A percentile compares a stretch with the other conserved stretches of the same genome.
Conservation (phyloP, 305 asterid genomes). For the Fraxinus latifolia region DNA sequence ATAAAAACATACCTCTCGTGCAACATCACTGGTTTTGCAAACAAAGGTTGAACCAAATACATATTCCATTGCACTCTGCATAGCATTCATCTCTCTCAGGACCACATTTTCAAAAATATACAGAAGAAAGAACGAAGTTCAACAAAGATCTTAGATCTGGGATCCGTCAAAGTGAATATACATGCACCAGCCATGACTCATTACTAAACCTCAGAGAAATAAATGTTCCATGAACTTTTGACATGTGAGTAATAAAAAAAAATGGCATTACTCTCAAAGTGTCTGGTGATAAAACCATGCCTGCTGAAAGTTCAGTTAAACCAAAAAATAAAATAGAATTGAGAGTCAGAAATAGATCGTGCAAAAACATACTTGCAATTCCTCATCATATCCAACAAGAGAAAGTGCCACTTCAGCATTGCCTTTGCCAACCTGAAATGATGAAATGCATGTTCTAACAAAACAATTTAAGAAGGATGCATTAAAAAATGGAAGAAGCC, state of each 20-base stretch:
- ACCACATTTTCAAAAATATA: constrained; percentile 12
- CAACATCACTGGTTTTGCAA: constrained; percentile 80
- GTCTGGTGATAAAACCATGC: constrained; percentile 19
- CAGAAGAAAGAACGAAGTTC: neutral
- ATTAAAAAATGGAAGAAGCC: constrained; percentile 6
- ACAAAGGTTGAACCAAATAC: constrained; percentile 95
- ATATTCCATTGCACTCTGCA: constrained; percentile 92
- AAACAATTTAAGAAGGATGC: constrained; percentile 9
- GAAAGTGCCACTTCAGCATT: constrained; percentile 95
- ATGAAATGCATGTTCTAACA: constrained; percentile 7
- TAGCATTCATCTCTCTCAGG: constrained; percentile 27
- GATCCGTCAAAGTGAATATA: neutral
- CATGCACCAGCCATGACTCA: neutral
- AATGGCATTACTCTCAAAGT: constrained; percentile 1
- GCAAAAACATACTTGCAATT: constrained; percentile 56
- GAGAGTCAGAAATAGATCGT: constrained; percentile 3
- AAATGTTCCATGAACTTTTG: constrained; percentile 7
- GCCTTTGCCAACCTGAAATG: constrained; percentile 81
- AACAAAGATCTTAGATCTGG: constrained; percentile 9
- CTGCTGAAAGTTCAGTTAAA: neutral
- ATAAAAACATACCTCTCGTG: constrained; percentile 59
- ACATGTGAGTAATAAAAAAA: constrained; percentile 14
- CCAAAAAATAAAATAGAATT: constrained; percentile 1
- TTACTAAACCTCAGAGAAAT: neutral
- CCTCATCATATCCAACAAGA: constrained; percentile 85